Percentiles rank a stretch among this genome's conserved stretches.
Evolutionary conservation across 257 asterid species (phyloP).

Genomic region (Solanum lycopersicoides): DNA sequence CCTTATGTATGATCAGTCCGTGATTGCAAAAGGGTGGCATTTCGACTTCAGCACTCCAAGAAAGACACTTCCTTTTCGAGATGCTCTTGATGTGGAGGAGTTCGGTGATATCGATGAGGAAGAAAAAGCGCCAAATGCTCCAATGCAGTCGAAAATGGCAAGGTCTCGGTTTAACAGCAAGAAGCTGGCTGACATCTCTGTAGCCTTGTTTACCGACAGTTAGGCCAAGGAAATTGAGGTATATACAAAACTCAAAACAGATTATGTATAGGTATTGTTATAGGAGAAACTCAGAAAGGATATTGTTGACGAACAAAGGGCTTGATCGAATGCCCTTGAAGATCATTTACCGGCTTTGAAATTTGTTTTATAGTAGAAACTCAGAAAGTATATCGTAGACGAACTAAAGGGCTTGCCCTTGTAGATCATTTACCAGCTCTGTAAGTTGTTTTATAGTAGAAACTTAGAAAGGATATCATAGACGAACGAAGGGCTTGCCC

Average conservation of each 20-base stretch:
- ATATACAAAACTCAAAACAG: neutral
- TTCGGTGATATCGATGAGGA: constrained; percentile 12
- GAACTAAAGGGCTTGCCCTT: neutral
- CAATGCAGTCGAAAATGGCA: constrained; percentile 36
- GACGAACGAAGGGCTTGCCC: neutral
- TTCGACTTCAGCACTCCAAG: constrained; percentile 57
- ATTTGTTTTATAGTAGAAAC: neutral
- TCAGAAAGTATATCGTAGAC: neutral
- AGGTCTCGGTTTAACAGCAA: constrained; percentile 26
- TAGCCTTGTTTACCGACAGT: constrained; percentile 34
- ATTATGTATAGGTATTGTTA: neutral
- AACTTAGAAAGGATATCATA: neutral
- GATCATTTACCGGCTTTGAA: neutral
- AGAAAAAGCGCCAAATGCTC: constrained; percentile 60
- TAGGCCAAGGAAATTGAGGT: constrained; percentile 18
- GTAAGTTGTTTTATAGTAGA: neutral
- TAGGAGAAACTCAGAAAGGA: neutral
- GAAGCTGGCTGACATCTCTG: constrained; percentile 46
- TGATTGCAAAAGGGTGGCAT: constrained; percentile 53
- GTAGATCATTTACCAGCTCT: neutral
- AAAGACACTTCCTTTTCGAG: constrained; percentile 32
- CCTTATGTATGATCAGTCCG: constrained; percentile 26
- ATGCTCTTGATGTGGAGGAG: constrained; percentile 4
- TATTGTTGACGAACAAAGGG: neutral
- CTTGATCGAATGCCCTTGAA: neutral